Base-by-base conservation (phyloP, 257 asterid genomes). In the Primulina huaijiensis region DNA sequence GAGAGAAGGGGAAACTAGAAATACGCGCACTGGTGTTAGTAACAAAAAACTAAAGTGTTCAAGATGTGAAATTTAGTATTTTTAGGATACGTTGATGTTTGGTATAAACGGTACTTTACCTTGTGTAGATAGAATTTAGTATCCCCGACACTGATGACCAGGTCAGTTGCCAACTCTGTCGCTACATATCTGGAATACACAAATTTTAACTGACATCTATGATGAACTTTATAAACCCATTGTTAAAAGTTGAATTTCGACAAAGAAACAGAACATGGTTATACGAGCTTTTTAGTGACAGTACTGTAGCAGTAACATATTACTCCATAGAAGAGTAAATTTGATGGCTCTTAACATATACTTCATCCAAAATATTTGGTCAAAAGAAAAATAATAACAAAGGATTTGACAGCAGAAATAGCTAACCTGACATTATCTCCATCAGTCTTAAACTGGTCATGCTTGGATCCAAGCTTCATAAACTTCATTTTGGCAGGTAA, bases 381-480 rank as follows among this genome's bases (percentile, higher is more conserved):
- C 7, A 5, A 12, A 12, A 12, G 53, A 43, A 50, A 50, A 50
- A 50, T 16, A 14, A 6, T 7, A 29, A 73, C 38, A 21, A 38
- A 67, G 52, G 57, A 55, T 40, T 4, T 6, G 55, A 35, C 30
- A 69, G 20, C 20, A 60, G 31, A 17, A 12, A 58, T 34, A 35
- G 76, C 92, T 65, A 74, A 92, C 98, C 98, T 92, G 83, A 82
- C 81, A 76, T 76, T 76, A 6, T 88, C 95, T 33, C 90, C 96
- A 61, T 92, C 94, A 8, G 88, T 82, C 81, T 89, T 94, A 81
- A 92, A 88, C 76, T 75, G 92, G 76, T 92, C 96, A 37, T 95
- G 90, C 83, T 92, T 92, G 33, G 98, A 89, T 57, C 98, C 98
- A 64, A 92, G 95, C 82, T 92, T 92, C 96, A 92, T 92, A 77